Evolutionary conservation across 352 stramenopile genomes (phyloP).

Genomic region (Globisporangium cederbergense): DNA sequence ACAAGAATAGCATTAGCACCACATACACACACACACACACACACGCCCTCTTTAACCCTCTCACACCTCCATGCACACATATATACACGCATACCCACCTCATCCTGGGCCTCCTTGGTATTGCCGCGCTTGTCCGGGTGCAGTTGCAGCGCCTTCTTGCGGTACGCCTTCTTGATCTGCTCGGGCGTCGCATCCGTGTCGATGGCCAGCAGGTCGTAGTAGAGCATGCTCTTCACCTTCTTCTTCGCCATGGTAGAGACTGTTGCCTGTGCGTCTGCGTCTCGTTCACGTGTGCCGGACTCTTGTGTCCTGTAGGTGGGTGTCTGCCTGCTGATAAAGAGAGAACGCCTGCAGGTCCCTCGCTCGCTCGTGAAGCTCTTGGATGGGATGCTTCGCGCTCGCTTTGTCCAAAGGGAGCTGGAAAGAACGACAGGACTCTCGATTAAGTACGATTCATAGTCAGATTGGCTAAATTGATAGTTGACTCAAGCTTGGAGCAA

Average conservation of each 20-base stretch:
- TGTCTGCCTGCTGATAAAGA: too few relatives aligned
- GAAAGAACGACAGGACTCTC: too few relatives aligned
- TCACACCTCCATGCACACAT: background rate
- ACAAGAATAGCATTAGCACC: background rate
- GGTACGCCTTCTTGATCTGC: conserved; percentile 92
- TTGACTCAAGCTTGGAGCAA: too few relatives aligned
- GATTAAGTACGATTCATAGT: too few relatives aligned
- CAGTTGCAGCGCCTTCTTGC: conserved; percentile 88
- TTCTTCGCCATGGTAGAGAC: conserved; percentile 31
- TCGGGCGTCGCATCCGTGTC: conserved; percentile 65
- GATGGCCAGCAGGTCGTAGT: conserved; percentile 85
- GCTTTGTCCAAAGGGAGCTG: too few relatives aligned
- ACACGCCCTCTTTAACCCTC: conserved; percentile 1
- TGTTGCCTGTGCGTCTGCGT: background rate
- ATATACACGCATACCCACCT: conserved; percentile 23
- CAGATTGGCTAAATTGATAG: too few relatives aligned
- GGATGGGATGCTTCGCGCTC: too few relatives aligned
- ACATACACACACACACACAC: conserved; percentile 2
- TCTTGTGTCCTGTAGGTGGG: background rate
- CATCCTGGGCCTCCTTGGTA: conserved; percentile 76
- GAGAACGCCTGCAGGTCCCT: too few relatives aligned
- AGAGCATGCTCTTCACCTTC: conserved; percentile 67
- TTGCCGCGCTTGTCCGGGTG: conserved; percentile 89
- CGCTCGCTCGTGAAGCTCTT: too few relatives aligned
- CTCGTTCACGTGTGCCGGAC: background rate